These are phyloP conservation scores for Alternaria ventricosa DNA, from an alignment of 2,329 filamentous ascomycete species.

Conservation along the genomic window DNA sequence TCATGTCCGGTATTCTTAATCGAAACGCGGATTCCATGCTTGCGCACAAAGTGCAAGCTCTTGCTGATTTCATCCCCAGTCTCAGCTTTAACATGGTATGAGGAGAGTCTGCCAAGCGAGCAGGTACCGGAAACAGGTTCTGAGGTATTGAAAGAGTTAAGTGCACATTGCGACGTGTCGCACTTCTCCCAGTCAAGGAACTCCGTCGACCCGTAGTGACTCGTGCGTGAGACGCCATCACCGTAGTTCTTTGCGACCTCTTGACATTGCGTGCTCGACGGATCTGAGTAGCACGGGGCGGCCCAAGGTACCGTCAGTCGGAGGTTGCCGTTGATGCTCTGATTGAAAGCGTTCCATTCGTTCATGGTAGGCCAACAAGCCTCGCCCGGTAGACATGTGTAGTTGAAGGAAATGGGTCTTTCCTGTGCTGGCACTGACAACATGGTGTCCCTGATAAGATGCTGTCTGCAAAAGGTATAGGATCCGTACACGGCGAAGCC, in stretches of 20 bases:
- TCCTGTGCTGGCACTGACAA: background rate
- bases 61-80: slow-evolving; percentile 34
- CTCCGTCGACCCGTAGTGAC: slow-evolving; percentile 44
- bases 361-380: slow-evolving; percentile 43
- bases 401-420: slow-evolving; percentile 22
- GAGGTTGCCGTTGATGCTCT: slow-evolving; percentile 39
- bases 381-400: slow-evolving; percentile 46
- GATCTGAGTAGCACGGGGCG: slow-evolving; percentile 35
- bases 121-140: slow-evolving; percentile 35
- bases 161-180: slow-evolving; percentile 37
- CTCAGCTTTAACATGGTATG: slow-evolving; percentile 42
- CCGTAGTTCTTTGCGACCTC: slow-evolving; percentile 31
- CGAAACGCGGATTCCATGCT: slow-evolving; percentile 42
- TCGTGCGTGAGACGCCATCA: slow-evolving; percentile 32
- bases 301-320: slow-evolving; percentile 42
- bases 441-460: background rate
- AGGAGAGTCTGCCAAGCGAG: slow-evolving; percentile 42
- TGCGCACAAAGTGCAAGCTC: slow-evolving; percentile 36
- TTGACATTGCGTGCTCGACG: slow-evolving; percentile 29
- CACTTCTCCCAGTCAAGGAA: slow-evolving; percentile 47
- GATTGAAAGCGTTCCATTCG: slow-evolving; percentile 44
- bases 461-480: slow-evolving; percentile 1
- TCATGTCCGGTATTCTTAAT: slow-evolving; percentile 49
- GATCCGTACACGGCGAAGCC: slow-evolving; percentile 8
- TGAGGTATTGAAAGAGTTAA: slow-evolving; percentile 35